Conservation (phyloP, 1,284 basidiomycete species). For the Neotropicomus parvogracilis region DNA sequence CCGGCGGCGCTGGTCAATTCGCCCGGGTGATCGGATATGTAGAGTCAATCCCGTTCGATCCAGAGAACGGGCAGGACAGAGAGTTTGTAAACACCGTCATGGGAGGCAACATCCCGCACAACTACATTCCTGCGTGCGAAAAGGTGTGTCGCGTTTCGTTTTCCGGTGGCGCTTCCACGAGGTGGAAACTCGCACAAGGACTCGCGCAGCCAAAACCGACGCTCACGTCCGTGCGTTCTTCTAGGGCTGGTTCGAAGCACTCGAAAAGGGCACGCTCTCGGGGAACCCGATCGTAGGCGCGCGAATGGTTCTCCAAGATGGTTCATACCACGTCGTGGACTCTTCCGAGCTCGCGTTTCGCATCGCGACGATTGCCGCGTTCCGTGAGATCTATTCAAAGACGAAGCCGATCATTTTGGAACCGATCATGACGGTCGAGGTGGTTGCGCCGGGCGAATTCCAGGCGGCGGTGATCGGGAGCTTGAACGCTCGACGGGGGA, state of each 20-base stretch:
- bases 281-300: conserved; percentile 89
- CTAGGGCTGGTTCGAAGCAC: conserved; percentile 92
- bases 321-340: conserved; percentile 92
- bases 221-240: not conserved
- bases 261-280: conserved; percentile 88
- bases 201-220: no score
- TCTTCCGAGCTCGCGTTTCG: conserved; percentile 97
- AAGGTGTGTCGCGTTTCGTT: conserved; percentile 52
- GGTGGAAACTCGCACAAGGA: not conserved
- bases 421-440: conserved; percentile 98
- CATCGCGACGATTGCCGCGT: conserved; percentile 85
- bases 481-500: conserved; percentile 90
- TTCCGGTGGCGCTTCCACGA: not conserved
- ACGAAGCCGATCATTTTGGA: conserved; percentile 86
- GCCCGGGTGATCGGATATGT: conserved; percentile 90
- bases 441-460: conserved; percentile 95
- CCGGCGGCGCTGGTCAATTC: conserved; percentile 96
- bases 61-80: conserved; percentile 56
- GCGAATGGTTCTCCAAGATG: conserved; percentile 89
- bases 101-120: conserved; percentile 88
- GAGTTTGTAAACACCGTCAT: conserved; percentile 89
- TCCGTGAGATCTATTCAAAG: conserved; percentile 85
- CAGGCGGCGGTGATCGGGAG: conserved; percentile 96
- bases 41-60: conserved; percentile 84
- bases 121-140: conserved; percentile 93